A percentile compares a stretch with the other conserved stretches of the same genome.
Conservation (phyloP, 2,329 filamentous ascomycete genomes). For the Scedosporium dehoogii region DNA sequence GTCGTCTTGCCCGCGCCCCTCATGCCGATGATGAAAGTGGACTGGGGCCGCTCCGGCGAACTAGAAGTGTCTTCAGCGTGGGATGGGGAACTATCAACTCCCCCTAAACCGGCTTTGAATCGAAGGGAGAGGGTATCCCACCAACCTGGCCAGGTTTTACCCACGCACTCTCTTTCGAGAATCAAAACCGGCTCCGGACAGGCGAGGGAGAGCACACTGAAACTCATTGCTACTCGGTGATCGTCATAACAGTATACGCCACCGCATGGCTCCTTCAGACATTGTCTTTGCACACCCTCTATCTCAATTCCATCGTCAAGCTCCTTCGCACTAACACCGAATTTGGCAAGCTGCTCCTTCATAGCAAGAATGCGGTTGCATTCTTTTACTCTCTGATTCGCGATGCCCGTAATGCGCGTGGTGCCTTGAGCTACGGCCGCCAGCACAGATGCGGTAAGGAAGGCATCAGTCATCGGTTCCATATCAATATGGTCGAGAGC, state of each 20-base stretch:
- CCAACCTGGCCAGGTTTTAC: constrained; percentile 98
- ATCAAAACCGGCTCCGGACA: constrained; percentile 65
- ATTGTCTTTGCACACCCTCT: constrained; percentile 37
- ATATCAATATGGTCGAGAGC: constrained; percentile 82
- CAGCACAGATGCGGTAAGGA: constrained; percentile 87
- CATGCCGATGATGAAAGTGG: constrained; percentile 95
- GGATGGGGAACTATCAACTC: constrained; percentile 45
- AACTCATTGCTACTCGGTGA: constrained; percentile 96
- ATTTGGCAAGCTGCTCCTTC: constrained; percentile 89
- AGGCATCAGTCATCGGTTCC: constrained; percentile 99
- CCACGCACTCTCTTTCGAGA: constrained; percentile 83
- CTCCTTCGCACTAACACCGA: constrained; percentile 76
- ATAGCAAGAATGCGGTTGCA: constrained; percentile 95
- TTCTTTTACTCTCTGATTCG: constrained; percentile 96
- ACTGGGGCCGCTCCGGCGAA: constrained; percentile 31
- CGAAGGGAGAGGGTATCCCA: constrained; percentile 80
- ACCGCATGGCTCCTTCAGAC: constrained; percentile 44
- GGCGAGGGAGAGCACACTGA: constrained; percentile 74
- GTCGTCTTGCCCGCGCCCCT: constrained; percentile 95
- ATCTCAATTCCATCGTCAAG: constrained; percentile 90
- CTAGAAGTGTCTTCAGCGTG: constrained; percentile 10
- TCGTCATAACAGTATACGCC: constrained; percentile 92
- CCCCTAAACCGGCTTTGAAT: constrained; percentile 69
- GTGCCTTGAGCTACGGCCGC: constrained; percentile 78
- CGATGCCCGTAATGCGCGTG: constrained; percentile 86